Evolutionary conservation across 2,329 filamentous ascomycete species (phyloP).

Genomic region (Myriosclerotinia scirpicola): DNA sequence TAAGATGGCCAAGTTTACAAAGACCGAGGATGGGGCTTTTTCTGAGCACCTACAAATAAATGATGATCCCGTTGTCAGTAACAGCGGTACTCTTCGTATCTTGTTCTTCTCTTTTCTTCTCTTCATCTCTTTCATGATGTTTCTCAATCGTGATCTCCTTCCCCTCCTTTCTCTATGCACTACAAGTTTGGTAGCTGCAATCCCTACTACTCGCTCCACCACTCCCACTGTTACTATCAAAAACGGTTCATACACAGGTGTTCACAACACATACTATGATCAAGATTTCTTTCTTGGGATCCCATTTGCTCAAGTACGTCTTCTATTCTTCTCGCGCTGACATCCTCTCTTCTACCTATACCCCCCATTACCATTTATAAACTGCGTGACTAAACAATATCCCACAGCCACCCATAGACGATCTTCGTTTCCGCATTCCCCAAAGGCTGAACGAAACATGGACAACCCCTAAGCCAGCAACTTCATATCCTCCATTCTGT

Average conservation of each 20-base stretch:
- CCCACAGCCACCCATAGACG: conserved; percentile 31
- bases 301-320: conserved; percentile 31
- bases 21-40: background rate
- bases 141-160: background rate
- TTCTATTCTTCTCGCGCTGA: too few relatives aligned
- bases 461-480: conserved; percentile 25
- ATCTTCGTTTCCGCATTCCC: conserved; percentile 32
- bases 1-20: background rate
- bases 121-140: background rate
- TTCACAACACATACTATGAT: conserved; percentile 30
- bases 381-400: background rate
- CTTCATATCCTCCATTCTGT: conserved; percentile 31
- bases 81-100: background rate
- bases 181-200: background rate
- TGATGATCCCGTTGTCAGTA: background rate
- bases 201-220: background rate
- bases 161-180: background rate
- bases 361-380: background rate
- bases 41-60: background rate
- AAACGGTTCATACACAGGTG: conserved; percentile 33
- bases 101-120: background rate
- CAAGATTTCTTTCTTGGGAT: conserved; percentile 37
- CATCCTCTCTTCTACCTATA: background rate
- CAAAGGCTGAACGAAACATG: conserved; percentile 32
- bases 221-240: conserved; percentile 27